phyloP scores from a whole-genome alignment of 345 rosid species.

The Sisymbrium irio region DNA sequence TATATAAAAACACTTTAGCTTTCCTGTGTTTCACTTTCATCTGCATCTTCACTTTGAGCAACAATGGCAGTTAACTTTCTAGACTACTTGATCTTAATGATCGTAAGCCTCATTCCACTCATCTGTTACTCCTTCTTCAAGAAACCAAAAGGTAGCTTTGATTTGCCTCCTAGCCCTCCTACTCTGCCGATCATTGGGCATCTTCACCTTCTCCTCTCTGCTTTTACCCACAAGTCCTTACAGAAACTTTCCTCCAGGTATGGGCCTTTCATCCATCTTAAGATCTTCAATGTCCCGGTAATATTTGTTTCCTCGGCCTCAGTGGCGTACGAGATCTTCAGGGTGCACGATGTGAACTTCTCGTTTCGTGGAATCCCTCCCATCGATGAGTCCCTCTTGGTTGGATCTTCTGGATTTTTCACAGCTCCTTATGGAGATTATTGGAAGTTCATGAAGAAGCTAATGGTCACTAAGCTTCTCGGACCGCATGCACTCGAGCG shows the following conservation, averaged over 20 bases:
- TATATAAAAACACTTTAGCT: not conserved
- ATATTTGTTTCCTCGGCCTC: not conserved
- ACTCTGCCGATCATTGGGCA: not conserved
- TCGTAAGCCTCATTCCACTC: not conserved
- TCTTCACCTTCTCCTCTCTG: not conserved
- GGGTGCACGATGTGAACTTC: not conserved
- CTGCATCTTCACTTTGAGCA: not conserved
- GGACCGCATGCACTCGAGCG: not conserved
- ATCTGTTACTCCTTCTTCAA: slow-evolving; percentile 11
- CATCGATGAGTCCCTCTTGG: not conserved
- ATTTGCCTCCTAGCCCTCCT: slow-evolving; percentile 12
- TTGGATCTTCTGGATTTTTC: not conserved
- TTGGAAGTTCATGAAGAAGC: not conserved
- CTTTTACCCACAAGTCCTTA: not conserved
- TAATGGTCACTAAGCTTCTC: not conserved
- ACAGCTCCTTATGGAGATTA: not conserved
- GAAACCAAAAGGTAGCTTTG: slow-evolving; percentile 5
- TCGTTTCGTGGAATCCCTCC: not conserved
- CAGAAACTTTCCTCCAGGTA: not conserved
- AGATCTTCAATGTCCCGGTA: not conserved
- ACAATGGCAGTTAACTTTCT: not conserved
- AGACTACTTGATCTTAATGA: not conserved
- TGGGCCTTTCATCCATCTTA: not conserved
- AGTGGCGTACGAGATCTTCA: not conserved
- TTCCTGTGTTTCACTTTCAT: not conserved